A percentile compares a stretch with the other conserved stretches of the same genome.
phyloP scores from a whole-genome alignment of 2,329 filamentous ascomycete species.

The Moelleriella libera region DNA sequence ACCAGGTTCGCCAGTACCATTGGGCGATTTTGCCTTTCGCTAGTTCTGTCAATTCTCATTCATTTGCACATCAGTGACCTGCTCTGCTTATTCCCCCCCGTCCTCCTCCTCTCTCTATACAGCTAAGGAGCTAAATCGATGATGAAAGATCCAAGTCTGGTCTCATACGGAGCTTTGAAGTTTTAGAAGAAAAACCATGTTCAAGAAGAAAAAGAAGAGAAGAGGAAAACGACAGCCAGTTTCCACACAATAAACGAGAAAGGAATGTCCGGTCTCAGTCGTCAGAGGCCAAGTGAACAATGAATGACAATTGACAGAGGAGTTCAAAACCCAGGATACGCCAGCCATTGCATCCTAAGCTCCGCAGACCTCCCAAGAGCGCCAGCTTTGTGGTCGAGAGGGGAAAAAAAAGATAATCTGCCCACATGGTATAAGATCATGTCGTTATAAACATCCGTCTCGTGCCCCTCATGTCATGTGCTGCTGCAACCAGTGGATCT shows the following conservation, averaged over 20 bases:
- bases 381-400: too few relatives aligned
- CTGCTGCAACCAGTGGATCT: too few relatives aligned
- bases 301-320: too few relatives aligned
- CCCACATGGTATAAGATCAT: too few relatives aligned
- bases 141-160: too few relatives aligned
- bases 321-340: background rate
- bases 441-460: too few relatives aligned
- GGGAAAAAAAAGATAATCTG: constrained; percentile 4
- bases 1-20: background rate
- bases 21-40: background rate
- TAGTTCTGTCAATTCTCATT: background rate
- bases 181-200: background rate
- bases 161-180: too few relatives aligned
- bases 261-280: too few relatives aligned
- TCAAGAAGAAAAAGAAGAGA: background rate
- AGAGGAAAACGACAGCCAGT: background rate
- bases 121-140: background rate
- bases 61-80: background rate
- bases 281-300: too few relatives aligned
- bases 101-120: background rate
- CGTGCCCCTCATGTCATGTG: too few relatives aligned
- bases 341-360: background rate
- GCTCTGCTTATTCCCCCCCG: background rate
- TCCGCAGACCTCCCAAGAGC: too few relatives aligned
- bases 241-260: background rate